These are phyloP conservation scores for Rhodotorula sphaerocarpa DNA, from an alignment of 768 basidiomycete species.

Conservation along the genomic window DNA sequence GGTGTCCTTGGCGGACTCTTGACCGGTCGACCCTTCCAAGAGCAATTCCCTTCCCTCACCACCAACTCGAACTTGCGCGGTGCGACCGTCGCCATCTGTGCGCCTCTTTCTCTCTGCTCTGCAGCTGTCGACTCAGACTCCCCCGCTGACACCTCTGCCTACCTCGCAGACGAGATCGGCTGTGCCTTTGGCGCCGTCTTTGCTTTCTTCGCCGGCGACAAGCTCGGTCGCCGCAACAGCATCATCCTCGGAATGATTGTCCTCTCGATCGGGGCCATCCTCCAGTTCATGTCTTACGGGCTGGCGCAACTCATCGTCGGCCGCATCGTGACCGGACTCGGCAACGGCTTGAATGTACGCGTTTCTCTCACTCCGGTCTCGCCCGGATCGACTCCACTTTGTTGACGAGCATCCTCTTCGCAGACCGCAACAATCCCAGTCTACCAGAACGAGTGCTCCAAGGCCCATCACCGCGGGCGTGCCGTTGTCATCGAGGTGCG, in stretches of 20 bases:
- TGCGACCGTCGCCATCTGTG: constrained; percentile 42
- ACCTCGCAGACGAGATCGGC: constrained; percentile 51
- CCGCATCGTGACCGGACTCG: constrained; percentile 56
- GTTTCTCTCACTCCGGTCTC: constrained; percentile 59
- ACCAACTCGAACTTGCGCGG: constrained; percentile 1
- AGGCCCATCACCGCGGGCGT: constrained; percentile 53
- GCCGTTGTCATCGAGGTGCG: constrained; percentile 55
- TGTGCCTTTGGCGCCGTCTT: constrained; percentile 59
- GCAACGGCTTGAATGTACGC: constrained; percentile 52
- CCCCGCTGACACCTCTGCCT: constrained; percentile 24
- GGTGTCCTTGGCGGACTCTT: constrained; percentile 61
- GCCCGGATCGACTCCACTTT: constrained; percentile 35
- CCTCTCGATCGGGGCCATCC: background rate
- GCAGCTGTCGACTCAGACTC: constrained; percentile 38
- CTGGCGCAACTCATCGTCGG: constrained; percentile 60
- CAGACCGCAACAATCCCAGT: background rate
- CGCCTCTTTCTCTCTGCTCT: constrained; percentile 53
- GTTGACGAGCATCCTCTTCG: background rate
- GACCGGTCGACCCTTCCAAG: constrained; percentile 56
- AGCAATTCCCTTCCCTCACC: background rate
- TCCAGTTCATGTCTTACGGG: constrained; percentile 40
- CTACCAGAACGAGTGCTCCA: constrained; percentile 57
- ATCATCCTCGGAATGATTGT: constrained; percentile 29
- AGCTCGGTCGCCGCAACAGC: constrained; percentile 34
- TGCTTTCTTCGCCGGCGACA: constrained; percentile 47